These are phyloP conservation scores for Ogataea haglerorum DNA, from an alignment of 805 yeast species.

Conservation along the genomic window DNA sequence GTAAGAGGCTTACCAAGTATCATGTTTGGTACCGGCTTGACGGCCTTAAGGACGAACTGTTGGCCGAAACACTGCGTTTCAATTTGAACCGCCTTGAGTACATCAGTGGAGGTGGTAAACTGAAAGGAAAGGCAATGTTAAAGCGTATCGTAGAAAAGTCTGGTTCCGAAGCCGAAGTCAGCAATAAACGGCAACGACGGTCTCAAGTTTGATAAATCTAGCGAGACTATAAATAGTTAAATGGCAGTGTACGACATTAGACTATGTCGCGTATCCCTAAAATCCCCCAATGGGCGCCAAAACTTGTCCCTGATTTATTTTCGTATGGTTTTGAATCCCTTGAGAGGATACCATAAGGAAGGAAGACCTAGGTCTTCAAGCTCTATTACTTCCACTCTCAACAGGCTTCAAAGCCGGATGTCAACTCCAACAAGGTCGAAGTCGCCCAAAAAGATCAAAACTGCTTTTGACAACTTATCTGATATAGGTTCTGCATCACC, in stretches of 20 bases:
- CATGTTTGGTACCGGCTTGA: conserved; percentile 84
- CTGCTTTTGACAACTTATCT: conserved; percentile 19
- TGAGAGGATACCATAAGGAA: conserved; percentile 9
- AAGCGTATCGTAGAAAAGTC: conserved; percentile 30
- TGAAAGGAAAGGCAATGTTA: conserved; percentile 33
- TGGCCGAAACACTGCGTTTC: conserved; percentile 62
- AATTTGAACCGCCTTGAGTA: conserved; percentile 44
- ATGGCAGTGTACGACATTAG: conserved; percentile 1
- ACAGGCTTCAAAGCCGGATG: conserved; percentile 17
- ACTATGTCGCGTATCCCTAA: conserved; percentile 3
- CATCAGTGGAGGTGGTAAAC: conserved; percentile 33
- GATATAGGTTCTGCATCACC: conserved; percentile 7
- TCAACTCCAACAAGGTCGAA: conserved; percentile 18
- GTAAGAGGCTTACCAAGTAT: conserved; percentile 57
- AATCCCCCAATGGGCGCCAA: conserved; percentile 4
- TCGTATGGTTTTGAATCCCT: conserved; percentile 10
- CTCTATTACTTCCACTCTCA: conserved; percentile 17
- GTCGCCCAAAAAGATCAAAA: conserved; percentile 19
- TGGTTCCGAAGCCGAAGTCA: conserved; percentile 24
- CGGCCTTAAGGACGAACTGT: conserved; percentile 62
- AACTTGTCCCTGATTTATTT: neutral
- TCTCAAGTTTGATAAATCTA: neutral
- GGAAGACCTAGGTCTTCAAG: conserved; percentile 17
- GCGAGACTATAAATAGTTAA: neutral
- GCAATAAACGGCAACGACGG: conserved; percentile 17